A percentile compares a stretch with the other conserved stretches of the same genome.
These are phyloP conservation scores for Metschnikowia koreensis DNA, from an alignment of 805 yeast genomes.

Conservation along the genomic window DNA sequence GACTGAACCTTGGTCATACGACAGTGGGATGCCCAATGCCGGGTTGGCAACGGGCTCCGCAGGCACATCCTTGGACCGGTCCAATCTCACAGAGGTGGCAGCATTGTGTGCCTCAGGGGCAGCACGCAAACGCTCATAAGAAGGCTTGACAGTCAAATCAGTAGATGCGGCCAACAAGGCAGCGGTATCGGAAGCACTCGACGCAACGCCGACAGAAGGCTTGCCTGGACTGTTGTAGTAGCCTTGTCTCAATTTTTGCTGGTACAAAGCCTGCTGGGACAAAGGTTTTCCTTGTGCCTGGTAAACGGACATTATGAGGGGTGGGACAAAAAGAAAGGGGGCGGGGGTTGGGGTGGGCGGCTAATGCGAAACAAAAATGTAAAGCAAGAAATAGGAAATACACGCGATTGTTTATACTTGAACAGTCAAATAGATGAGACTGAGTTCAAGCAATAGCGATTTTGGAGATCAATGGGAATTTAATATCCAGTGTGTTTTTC, in stretches of 20 bases:
- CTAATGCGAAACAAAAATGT: background rate
- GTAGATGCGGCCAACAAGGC: conserved; percentile 71
- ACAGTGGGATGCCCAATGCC: conserved; percentile 33
- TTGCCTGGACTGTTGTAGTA: conserved; percentile 51
- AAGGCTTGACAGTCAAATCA: conserved; percentile 58
- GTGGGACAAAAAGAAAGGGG: background rate
- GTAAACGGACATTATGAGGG: conserved; percentile 46
- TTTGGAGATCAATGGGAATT: background rate
- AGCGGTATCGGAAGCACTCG: conserved; percentile 71
- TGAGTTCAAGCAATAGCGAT: background rate
- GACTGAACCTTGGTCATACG: conserved; percentile 29
- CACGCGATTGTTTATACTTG: background rate
- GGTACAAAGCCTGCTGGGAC: conserved; percentile 71
- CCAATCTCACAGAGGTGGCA: conserved; percentile 46
- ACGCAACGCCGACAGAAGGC: conserved; percentile 59
- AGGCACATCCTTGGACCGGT: conserved; percentile 40
- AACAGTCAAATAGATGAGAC: background rate
- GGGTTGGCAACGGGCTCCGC: conserved; percentile 43
- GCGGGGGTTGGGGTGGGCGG: background rate
- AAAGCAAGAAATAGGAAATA: background rate
- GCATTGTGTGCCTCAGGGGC: conserved; percentile 66
- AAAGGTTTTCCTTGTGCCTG: conserved; percentile 70
- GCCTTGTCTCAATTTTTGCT: conserved; percentile 70
- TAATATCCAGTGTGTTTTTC: background rate
- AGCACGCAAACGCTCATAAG: conserved; percentile 54